These are phyloP conservation scores for Clavulina sp. DNA, from an alignment of 768 basidiomycete genomes.

Conservation along the genomic window DNA sequence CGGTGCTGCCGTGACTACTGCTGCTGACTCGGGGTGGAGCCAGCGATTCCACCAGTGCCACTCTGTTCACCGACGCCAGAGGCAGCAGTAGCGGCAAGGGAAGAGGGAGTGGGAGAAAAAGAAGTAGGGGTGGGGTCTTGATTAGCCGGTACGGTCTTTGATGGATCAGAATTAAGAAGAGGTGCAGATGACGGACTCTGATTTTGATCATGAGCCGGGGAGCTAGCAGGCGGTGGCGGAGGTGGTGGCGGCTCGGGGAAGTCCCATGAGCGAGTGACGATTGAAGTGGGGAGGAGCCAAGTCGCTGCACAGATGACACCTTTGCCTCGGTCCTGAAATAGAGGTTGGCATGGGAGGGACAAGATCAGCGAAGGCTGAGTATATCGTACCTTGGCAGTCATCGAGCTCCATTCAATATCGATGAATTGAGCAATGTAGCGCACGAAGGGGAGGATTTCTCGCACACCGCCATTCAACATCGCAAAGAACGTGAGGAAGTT, in stretches of 20 bases:
- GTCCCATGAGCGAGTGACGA: conserved; percentile 64
- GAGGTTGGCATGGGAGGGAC: background rate
- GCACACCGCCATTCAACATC: conserved; percentile 50
- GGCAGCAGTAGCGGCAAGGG: too few relatives aligned
- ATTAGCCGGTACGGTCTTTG: too few relatives aligned
- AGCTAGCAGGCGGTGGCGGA: background rate
- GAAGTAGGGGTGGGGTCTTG: too few relatives aligned
- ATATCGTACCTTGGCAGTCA: conserved; percentile 22
- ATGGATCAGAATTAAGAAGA: too few relatives aligned
- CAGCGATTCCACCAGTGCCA: too few relatives aligned
- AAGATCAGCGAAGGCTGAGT: background rate
- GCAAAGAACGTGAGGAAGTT: conserved; percentile 61
- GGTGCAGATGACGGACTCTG: too few relatives aligned
- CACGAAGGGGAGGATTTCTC: conserved; percentile 70
- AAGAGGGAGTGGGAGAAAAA: too few relatives aligned
- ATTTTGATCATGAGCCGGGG: too few relatives aligned
- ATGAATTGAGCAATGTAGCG: conserved; percentile 68
- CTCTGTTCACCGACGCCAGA: too few relatives aligned
- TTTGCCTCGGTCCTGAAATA: conserved; percentile 38
- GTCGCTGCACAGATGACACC: conserved; percentile 82
- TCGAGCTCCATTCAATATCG: conserved; percentile 53
- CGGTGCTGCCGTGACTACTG: too few relatives aligned
- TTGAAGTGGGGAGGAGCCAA: conserved; percentile 68
- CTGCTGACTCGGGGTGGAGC: too few relatives aligned
- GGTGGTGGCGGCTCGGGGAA: conserved; percentile 29